A percentile compares a stretch with the other conserved stretches of the same genome.
Conservation (phyloP, 2,329 filamentous ascomycete species). For the Didymellaceae sp. region DNA sequence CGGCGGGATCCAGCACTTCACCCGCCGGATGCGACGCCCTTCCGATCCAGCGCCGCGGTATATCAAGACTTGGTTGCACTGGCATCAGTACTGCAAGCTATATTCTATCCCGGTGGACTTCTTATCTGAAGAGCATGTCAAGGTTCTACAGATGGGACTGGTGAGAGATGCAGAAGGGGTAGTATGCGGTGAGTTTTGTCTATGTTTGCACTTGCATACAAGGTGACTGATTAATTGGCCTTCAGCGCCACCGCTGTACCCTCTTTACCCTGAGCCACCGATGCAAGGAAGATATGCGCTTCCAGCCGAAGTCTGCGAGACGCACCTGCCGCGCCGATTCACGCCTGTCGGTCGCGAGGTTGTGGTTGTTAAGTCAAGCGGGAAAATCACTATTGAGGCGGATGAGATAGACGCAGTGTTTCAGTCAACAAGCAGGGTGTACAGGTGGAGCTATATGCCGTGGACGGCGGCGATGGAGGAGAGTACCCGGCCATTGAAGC, state of each 20-base stretch:
- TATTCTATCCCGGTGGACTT: slow-evolving; percentile 34
- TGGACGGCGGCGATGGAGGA: slow-evolving; percentile 38
- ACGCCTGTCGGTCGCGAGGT: background rate
- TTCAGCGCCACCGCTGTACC: slow-evolving; percentile 25
- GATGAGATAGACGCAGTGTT: background rate
- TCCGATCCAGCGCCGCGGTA: slow-evolving; percentile 25
- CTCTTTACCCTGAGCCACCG: slow-evolving; percentile 37
- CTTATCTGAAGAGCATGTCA: slow-evolving; percentile 29
- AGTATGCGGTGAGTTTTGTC: background rate
- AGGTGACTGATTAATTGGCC: background rate
- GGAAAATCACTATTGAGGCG: slow-evolving; percentile 22
- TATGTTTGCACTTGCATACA: no score
- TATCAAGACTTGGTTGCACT: slow-evolving; percentile 33
- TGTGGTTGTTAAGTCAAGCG: slow-evolving; percentile 29
- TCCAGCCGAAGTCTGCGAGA: slow-evolving; percentile 11
- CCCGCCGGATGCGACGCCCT: slow-evolving; percentile 28
- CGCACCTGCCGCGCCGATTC: slow-evolving; percentile 29
- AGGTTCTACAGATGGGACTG: slow-evolving; percentile 28
- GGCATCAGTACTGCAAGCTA: slow-evolving; percentile 30
- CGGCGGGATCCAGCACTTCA: slow-evolving; percentile 18
- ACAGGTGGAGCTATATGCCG: slow-evolving; percentile 37
- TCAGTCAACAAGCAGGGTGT: slow-evolving; percentile 1
- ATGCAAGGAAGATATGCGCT: slow-evolving; percentile 28
- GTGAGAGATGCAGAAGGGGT: background rate
- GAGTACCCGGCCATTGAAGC: slow-evolving; percentile 24